Conservation (phyloP, 805 yeast genomes). For the Grigorovia transvaalensis region DNA sequence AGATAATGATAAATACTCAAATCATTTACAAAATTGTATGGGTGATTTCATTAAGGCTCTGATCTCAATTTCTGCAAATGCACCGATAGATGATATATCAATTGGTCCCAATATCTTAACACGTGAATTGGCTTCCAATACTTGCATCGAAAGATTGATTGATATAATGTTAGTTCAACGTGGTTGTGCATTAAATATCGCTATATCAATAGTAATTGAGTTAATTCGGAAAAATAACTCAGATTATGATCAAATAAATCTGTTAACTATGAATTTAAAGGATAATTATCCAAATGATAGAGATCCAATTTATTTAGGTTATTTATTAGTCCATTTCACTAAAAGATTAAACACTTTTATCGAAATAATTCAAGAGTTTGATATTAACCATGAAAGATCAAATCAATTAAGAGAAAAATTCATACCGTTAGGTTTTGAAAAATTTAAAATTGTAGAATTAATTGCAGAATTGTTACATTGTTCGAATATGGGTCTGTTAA, state of each 20-base stretch:
- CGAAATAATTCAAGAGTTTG: slow-evolving; percentile 18
- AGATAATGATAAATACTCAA: slow-evolving; percentile 39
- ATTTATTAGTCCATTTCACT: slow-evolving; percentile 65
- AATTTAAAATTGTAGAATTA: slow-evolving; percentile 81
- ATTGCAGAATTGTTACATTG: slow-evolving; percentile 91
- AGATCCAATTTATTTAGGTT: slow-evolving; percentile 85
- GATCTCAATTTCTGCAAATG: slow-evolving; percentile 84
- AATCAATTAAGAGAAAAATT: slow-evolving; percentile 54
- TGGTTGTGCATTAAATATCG: slow-evolving; percentile 78
- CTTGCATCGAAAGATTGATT: slow-evolving; percentile 50
- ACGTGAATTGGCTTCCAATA: slow-evolving; percentile 69
- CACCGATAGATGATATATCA: slow-evolving; percentile 61
- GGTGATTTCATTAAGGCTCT: slow-evolving; percentile 90
- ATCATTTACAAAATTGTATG: slow-evolving; percentile 75
- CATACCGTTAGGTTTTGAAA: slow-evolving; percentile 78
- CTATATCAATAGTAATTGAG: slow-evolving; percentile 88
- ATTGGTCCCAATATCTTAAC: slow-evolving; percentile 90
- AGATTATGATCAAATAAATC: slow-evolving; percentile 81
- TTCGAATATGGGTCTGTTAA: slow-evolving; percentile 85
- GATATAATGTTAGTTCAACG: slow-evolving; percentile 53
- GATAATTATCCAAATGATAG: slow-evolving; percentile 82
- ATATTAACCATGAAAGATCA: slow-evolving; percentile 24
- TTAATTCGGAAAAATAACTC: slow-evolving; percentile 88
- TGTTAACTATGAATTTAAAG: slow-evolving; percentile 62
- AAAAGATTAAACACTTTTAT: slow-evolving; percentile 35